Evolutionary conservation across 2,329 filamentous ascomycete species (phyloP).

Genomic region (Ophiostoma triangulosporum): DNA sequence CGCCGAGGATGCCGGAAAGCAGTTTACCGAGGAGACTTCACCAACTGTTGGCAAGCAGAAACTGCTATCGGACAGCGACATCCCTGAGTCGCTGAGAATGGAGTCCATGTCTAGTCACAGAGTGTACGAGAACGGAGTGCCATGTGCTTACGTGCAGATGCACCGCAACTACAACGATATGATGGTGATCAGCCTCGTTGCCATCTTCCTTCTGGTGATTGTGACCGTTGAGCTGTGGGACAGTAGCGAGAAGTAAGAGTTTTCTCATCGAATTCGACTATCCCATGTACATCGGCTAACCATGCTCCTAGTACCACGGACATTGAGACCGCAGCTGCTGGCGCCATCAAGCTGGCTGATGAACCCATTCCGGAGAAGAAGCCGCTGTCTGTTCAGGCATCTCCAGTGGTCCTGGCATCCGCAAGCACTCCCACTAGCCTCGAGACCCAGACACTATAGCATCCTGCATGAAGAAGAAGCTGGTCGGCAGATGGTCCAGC

Average conservation of each 20-base stretch:
- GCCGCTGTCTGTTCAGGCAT: constrained; percentile 10
- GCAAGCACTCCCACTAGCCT: not conserved
- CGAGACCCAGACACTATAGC: not conserved
- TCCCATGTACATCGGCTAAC: not conserved
- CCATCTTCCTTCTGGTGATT: constrained; percentile 20
- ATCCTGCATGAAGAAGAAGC: not conserved
- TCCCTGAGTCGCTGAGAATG: constrained; percentile 7
- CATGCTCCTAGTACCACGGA: not conserved
- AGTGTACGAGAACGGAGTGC: not conserved
- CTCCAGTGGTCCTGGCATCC: constrained; percentile 2
- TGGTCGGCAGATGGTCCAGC: not conserved
- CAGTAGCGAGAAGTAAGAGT: constrained; percentile 13
- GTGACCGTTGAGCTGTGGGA: constrained; percentile 19
- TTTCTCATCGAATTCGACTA: too few species aligned
- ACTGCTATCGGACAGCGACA: not conserved
- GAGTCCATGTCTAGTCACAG: constrained; percentile 3
- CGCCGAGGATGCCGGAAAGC: not conserved
- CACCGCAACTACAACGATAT: constrained; percentile 18
- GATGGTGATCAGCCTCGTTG: constrained; percentile 19
- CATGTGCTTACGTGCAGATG: constrained; percentile 14
- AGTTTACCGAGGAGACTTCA: not conserved
- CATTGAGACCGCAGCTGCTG: constrained; percentile 11
- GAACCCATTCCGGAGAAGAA: constrained; percentile 5
- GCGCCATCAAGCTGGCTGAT: constrained; percentile 14
- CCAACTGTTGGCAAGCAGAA: not conserved